Conservation (phyloP, 73 alveolate genomes). For the Urostyla sp. region DNA sequence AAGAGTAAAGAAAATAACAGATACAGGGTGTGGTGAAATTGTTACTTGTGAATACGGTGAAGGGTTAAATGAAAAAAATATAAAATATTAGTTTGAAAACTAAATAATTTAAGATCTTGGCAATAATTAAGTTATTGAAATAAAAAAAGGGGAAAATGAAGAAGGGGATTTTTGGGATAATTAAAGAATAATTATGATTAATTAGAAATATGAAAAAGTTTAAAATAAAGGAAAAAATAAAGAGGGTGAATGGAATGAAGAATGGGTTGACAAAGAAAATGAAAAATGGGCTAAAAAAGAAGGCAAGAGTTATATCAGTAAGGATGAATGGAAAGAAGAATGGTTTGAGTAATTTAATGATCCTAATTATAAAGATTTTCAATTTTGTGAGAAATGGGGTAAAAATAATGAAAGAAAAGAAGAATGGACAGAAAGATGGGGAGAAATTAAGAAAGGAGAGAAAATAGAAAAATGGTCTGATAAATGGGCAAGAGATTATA, state of each 20-base stretch:
- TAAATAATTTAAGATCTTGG: not conserved
- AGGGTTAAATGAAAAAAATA: too few species aligned
- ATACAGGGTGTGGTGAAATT: not conserved
- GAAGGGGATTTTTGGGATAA: not conserved
- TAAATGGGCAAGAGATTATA: not conserved
- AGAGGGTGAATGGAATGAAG: not conserved
- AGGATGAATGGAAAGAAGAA: not conserved
- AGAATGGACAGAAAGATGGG: not conserved
- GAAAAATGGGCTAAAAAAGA: not conserved
- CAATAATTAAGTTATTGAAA: too few species aligned
- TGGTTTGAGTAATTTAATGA: not conserved
- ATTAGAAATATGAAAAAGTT: not conserved
- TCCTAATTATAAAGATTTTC: not conserved
- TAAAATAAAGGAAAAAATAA: not conserved
- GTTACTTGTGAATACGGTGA: not conserved
- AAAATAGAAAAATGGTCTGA: not conserved
- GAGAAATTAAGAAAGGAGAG: not conserved
- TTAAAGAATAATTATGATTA: not conserved
- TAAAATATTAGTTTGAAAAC: too few species aligned
- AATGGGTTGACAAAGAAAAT: not conserved
- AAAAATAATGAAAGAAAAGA: not conserved
- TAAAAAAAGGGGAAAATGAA: not conserved
- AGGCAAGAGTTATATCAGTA: not conserved
- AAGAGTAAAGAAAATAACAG: not conserved
- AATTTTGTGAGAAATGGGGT: not conserved